Evolutionary conservation across 345 rosid species (phyloP), one percentile per base, ranked within the genome.

Genomic region (Salix exigua): DNA sequence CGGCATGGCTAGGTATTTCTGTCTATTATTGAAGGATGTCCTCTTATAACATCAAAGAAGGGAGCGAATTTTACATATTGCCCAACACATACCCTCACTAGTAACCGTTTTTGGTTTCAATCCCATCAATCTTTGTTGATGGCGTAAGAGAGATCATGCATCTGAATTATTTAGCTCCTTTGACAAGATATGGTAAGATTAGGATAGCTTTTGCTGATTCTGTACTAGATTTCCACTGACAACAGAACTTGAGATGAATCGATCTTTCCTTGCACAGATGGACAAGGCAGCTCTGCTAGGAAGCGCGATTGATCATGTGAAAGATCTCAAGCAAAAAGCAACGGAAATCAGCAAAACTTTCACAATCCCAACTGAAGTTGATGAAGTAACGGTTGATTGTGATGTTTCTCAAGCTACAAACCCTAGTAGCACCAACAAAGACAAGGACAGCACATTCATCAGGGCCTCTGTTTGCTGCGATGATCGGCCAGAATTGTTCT

Each of bases 251-350:
- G 66, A 63, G 35, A 64, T 55, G 44, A 31, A 58, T 55, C 31
- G 5, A 16, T 1, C 19, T 75, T 63, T 40, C 48, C 61, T 26
- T 17, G 35, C 73, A 76, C 88, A 94, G 99, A 82, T 95, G 86
- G 98, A 95, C 87, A 95, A 95, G 81, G 99, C 99, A 75, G 93
- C 97, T 31, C 87, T 95, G 0, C 76, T 95, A 62, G 94, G 89
- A 69, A 90, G 83, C 68, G 97, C 86, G 46, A 86, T 93, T 33
- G 93, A 91, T 42, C 89, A 88, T 17, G 92, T 93, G 30, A 93
- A 89, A 68, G 90, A 93, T 26, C 91, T 95, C 14, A 93, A 88
- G 78, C 79, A 77, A 55, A 85, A 91, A 81, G 94, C 96, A 73
- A 70, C 73, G 60, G 88, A 91, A 72, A 81, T 89, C 44, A 73